Base-by-base conservation (phyloP, 768 basidiomycete genomes). In the Saitozyma sp. region DNA sequence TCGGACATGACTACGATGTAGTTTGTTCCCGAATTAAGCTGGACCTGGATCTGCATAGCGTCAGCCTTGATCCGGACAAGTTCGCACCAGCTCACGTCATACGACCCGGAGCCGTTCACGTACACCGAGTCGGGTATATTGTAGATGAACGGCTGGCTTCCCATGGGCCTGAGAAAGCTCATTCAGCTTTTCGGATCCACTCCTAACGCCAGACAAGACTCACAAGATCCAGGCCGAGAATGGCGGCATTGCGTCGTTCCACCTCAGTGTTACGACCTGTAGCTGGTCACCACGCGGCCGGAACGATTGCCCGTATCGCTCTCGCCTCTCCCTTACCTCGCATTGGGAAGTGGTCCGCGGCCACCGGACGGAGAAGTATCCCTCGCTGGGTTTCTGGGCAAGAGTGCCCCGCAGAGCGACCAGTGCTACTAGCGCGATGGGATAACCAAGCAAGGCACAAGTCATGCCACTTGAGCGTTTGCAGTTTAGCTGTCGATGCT, bases 291-390 rank as follows among this genome's bases (percentile, higher is more conserved):
- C 42, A 40, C 9, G 3, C 4, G 38, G 11, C 7, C 16, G 11
- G 7, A 14, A 9, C 17, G 46, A 59, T 17, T 39, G 43, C 6
- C 8, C 45, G 51, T 19, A 54, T 16, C 19, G 20, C n/a, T n/a
- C n/a, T n/a, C n/a, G n/a, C n/a, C n/a, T n/a, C 42, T 13, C 3
- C 63, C 70, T 60, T 53, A 70, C 74, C 54, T 73, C 55, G 55
- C 74, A 75, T 37, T 58, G 56, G 8, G 52, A 38, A 9, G 71
- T 72, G 45, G 43, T 53, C 7, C 60, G 56, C n/a, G 71, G 74
- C 74, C 74, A 75, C 9, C 65, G 10, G 56, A 75, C 72, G 53
- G 56, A 73, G 51, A 69, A 73, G n/a, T n/a, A n/a, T n/a, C n/a
- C n/a, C n/a, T n/a, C n/a, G n/a, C n/a, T n/a, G n/a, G n/a, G n/a